Evolutionary conservation across 116 monocot genomes (phyloP).

Genomic region (Dioscorea cayenensis): DNA sequence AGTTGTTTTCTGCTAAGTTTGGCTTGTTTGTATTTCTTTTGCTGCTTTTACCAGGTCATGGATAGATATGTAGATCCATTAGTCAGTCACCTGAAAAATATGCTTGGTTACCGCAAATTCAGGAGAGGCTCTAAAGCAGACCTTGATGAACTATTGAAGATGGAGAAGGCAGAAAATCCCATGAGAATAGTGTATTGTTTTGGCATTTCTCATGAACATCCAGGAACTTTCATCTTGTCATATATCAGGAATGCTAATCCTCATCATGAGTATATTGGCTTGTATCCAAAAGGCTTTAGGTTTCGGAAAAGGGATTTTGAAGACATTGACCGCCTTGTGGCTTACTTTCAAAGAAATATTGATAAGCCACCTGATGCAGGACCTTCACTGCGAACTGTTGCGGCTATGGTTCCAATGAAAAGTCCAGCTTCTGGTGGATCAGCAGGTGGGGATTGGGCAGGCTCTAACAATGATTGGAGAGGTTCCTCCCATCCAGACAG

Average conservation of each 20-base stretch:
- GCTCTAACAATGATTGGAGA: conserved; percentile 22
- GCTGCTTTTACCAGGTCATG: conserved; percentile 54
- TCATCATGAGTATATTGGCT: conserved; percentile 86
- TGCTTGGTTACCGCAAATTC: conserved; percentile 90
- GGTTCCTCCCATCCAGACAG: conserved; percentile 31
- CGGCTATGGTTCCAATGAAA: conserved; percentile 86
- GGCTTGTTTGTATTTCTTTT: not conserved
- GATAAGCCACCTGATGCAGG: conserved; percentile 45
- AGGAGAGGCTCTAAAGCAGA: conserved; percentile 52
- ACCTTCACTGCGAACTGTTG: conserved; percentile 45
- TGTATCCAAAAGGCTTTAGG: conserved; percentile 89
- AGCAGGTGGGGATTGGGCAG: conserved; percentile 17
- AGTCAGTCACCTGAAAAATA: conserved; percentile 67
- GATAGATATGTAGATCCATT: conserved; percentile 95
- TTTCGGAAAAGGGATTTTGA: conserved; percentile 81
- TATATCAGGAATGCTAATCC: conserved; percentile 84
- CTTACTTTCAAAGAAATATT: conserved; percentile 84
- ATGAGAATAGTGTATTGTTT: conserved; percentile 85
- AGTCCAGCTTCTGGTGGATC: conserved; percentile 36
- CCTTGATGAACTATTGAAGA: conserved; percentile 57
- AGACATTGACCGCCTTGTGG: conserved; percentile 71
- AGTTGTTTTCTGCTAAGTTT: not conserved
- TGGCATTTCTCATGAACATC: conserved; percentile 88
- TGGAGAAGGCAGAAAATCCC: conserved; percentile 80
- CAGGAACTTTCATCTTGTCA: conserved; percentile 83